A percentile compares a stretch with the other conserved stretches of the same genome.
phyloP scores from a whole-genome alignment of 495 filamentous ascomycete genomes.

The Letharia lupina region DNA sequence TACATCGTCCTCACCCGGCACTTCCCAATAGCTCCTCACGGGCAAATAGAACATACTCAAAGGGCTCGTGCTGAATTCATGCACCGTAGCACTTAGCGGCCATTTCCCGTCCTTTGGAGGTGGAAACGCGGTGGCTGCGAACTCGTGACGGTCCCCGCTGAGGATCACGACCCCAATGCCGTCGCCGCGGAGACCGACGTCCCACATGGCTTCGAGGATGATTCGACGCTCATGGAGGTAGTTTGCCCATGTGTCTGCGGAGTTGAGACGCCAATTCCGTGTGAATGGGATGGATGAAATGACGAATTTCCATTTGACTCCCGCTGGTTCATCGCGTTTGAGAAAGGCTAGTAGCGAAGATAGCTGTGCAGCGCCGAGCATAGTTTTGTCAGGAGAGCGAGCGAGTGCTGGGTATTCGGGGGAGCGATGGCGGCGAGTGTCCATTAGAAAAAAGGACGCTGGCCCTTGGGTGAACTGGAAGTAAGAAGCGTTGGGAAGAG shows the following conservation, averaged over 20 bases:
- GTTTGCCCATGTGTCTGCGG: constrained; percentile 83
- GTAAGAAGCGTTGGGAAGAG: constrained; percentile 55
- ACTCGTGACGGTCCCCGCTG: constrained; percentile 89
- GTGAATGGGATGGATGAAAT: constrained; percentile 87
- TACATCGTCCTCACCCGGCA: constrained; percentile 51
- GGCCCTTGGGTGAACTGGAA: constrained; percentile 83
- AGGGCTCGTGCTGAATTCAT: constrained; percentile 85
- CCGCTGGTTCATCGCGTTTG: constrained; percentile 53
- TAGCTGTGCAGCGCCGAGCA: constrained; percentile 76
- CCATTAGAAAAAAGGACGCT: constrained; percentile 87
- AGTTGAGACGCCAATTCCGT: constrained; percentile 86
- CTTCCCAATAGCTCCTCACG: constrained; percentile 58
- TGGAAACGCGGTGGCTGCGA: constrained; percentile 82
- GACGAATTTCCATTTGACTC: constrained; percentile 89
- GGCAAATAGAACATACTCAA: constrained; percentile 90
- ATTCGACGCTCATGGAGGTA: constrained; percentile 69
- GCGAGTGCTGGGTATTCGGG: constrained; percentile 45
- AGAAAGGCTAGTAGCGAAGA: constrained; percentile 72
- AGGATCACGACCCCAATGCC: constrained; percentile 74
- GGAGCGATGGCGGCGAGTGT: constrained; percentile 79
- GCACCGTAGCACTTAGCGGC: constrained; percentile 53
- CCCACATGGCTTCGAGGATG: constrained; percentile 89
- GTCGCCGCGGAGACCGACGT: constrained; percentile 49
- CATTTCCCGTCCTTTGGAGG: constrained; percentile 51
- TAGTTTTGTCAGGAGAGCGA: constrained; percentile 57